Base-by-base conservation (phyloP, 352 stramenopile genomes). In the Achlya hypogyna region DNA sequence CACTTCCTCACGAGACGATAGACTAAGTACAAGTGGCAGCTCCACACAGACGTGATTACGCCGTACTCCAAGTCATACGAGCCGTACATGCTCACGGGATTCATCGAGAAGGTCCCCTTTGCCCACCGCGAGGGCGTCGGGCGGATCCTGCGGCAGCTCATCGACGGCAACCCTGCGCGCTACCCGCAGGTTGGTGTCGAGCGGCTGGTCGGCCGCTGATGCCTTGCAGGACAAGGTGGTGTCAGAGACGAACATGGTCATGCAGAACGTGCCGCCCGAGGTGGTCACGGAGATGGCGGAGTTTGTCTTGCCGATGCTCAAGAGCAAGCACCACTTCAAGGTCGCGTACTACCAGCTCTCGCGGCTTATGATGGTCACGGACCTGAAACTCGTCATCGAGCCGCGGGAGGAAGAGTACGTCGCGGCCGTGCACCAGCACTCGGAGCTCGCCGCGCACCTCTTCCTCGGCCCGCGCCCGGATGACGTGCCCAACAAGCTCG, bases 341-440 rank as follows among this genome's bases (percentile, higher is more conserved):
- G 76, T 93, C 16, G 81, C 78, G 51, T 93, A 87, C 62, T 74
- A 77, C 28, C 87, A 78, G 4, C 73, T 89, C 72, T 72, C 88
- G 72, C 82, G 84, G 28, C 81, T 79, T 51, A 90, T 84, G 16
- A 68, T 93, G 0, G 82, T 88, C 22, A 89, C 84, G 0, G 84
- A 93, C 27, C 76, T 91, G 32, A 81, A 84, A 9, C 74, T 93
- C n/a, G 86, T 77, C 59, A 73, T 93, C n/a, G 81, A 93, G 70
- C 78, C 75, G 40, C 82, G 84, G n/a, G 74, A 79, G 5, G 72
- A 77, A 47, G 85, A 84, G 2, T 85, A 85, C 32, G 78, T 83
- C 18, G 81, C 80, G 0, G 75, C 75, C 3, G 67, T 84, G 29
- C 73, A 76, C 9, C 74, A 81, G 1, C 78, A 77, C 9, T 75